Percentiles rank a stretch among this genome's conserved stretches.
Evolutionary conservation across 2,329 filamentous ascomycete species (phyloP).

Genomic region (Fusarium sterilihyphosum): DNA sequence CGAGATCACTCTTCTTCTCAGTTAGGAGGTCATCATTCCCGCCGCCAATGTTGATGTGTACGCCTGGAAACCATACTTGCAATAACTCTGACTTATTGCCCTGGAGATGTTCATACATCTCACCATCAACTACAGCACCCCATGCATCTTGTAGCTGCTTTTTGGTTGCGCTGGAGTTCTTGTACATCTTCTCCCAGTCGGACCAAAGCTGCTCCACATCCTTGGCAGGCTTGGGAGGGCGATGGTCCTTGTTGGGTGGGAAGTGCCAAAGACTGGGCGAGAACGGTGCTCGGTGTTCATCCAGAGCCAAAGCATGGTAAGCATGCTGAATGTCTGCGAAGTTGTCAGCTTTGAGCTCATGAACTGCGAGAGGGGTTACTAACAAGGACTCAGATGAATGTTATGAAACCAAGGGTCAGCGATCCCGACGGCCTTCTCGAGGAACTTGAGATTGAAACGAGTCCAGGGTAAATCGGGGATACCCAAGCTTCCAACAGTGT

Average conservation of each 20-base stretch:
- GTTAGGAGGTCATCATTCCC: conserved; percentile 31
- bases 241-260: conserved; percentile 13
- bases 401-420: conserved; percentile 38
- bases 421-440: conserved; percentile 31
- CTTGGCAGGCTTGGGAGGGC: conserved; percentile 7
- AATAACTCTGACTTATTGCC: conserved; percentile 29
- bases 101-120: conserved; percentile 27
- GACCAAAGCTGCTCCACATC: conserved; percentile 18
- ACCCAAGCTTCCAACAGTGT: conserved; percentile 41
- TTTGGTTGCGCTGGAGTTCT: conserved; percentile 9
- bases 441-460: conserved; percentile 35
- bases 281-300: conserved; percentile 57
- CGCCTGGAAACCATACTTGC: conserved; percentile 44
- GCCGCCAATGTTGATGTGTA: conserved; percentile 43
- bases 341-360: conserved; percentile 1
- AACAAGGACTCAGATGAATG: conserved; percentile 40
- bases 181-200: conserved; percentile 13
- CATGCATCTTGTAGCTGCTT: conserved; percentile 21
- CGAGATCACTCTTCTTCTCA: conserved; percentile 39
- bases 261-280: conserved; percentile 45
- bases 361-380: conserved; percentile 5
- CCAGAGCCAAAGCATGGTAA: conserved; percentile 65
- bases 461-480: conserved; percentile 40
- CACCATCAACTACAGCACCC: conserved; percentile 30
- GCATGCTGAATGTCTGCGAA: conserved; percentile 57